Evolutionary conservation across 345 rosid genomes (phyloP).

Genomic region (Schrenkiella parvula): DNA sequence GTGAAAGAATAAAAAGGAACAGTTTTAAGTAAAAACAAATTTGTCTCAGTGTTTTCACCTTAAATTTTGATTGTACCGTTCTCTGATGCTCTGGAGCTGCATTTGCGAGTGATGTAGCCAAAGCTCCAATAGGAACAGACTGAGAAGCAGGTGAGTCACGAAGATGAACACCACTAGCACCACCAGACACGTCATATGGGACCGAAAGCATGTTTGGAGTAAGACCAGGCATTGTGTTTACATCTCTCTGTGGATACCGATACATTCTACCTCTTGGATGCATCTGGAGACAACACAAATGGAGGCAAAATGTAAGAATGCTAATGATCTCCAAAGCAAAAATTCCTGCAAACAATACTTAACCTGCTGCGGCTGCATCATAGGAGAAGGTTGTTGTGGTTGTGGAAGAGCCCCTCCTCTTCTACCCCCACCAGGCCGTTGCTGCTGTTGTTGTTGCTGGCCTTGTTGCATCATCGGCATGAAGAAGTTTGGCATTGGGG

Average conservation of each 20-base stretch:
- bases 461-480: slow-evolving; percentile 97
- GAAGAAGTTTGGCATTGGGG: slow-evolving; percentile 77
- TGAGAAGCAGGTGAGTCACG: slow-evolving; percentile 59
- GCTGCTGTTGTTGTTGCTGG: slow-evolving; percentile 76
- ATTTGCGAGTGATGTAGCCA: slow-evolving; percentile 85
- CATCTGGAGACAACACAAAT: slow-evolving; percentile 40
- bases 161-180: slow-evolving; percentile 52
- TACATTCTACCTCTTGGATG: slow-evolving; percentile 74
- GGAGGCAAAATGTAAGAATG: not conserved
- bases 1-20: not conserved
- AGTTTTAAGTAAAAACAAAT: not conserved
- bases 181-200: slow-evolving; percentile 57
- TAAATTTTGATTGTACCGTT: slow-evolving; percentile 36
- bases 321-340: not conserved
- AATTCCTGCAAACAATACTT: not conserved
- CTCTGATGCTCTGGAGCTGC: slow-evolving; percentile 81
- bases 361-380: slow-evolving; percentile 94
- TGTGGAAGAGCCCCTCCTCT: slow-evolving; percentile 50
- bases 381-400: slow-evolving; percentile 32
- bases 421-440: slow-evolving; percentile 40
- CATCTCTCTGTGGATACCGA: slow-evolving; percentile 64
- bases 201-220: slow-evolving; percentile 57
- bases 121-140: slow-evolving; percentile 69
- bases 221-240: slow-evolving; percentile 55
- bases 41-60: not conserved